phyloP scores from a whole-genome alignment of 441 rosid species.

The Adansonia grandidieri region DNA sequence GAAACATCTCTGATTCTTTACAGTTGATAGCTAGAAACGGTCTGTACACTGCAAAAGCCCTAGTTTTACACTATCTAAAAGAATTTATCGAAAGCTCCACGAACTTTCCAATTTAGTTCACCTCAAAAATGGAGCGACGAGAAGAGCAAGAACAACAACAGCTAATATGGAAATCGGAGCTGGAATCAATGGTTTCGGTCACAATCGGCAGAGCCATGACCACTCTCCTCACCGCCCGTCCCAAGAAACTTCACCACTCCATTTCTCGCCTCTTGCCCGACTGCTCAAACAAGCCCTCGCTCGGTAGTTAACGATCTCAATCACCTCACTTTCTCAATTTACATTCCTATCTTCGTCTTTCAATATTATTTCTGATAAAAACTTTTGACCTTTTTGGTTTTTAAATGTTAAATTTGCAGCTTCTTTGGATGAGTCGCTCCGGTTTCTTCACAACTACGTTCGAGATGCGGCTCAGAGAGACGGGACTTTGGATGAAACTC shows the following conservation, averaged over 20 bases:
- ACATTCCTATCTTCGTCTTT: neutral
- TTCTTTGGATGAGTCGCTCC: conserved; percentile 69
- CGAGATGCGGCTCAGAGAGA: conserved; percentile 57
- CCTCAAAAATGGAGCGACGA: conserved; percentile 16
- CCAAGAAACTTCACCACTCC: conserved; percentile 70
- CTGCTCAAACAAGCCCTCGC: conserved; percentile 42
- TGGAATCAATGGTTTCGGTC: conserved; percentile 63
- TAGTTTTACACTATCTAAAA: neutral
- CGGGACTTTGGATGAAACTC: conserved; percentile 59
- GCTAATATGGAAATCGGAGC: conserved; percentile 51
- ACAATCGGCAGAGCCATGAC: conserved; percentile 68
- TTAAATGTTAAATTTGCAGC: conserved; percentile 38
- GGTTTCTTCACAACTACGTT: conserved; percentile 63
- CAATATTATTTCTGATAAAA: neutral
- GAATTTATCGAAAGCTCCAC: neutral
- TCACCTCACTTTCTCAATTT: neutral
- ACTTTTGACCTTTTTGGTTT: neutral
- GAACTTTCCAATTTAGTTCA: neutral
- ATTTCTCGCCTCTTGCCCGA: conserved; percentile 52
- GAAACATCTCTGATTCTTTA: neutral
- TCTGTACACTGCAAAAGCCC: neutral
- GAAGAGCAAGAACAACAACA: conserved; percentile 40
- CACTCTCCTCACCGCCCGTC: conserved; percentile 68
- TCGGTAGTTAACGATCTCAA: conserved; percentile 38
- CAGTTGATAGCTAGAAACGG: neutral